Evolutionary conservation across 306 rosid genomes (phyloP), one percentile per base, ranked within the genome.

Genomic region (Cicer cuneatum): DNA sequence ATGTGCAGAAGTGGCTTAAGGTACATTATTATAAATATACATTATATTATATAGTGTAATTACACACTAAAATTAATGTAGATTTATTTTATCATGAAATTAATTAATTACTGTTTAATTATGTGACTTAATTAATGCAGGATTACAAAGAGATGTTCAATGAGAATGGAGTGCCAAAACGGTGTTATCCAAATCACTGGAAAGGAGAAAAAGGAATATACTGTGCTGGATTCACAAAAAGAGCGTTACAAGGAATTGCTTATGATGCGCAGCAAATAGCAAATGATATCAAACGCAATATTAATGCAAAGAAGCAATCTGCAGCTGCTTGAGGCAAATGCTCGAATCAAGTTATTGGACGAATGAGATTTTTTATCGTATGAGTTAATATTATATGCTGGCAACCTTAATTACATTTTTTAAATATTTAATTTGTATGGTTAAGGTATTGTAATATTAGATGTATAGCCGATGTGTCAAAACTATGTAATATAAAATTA

Each of bases 1-100:
- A 78, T 4, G 92, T 90, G 60, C 54, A 67, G 2, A 82, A 84
- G 0, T 90, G 93, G 96, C 93, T 88, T 2, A 70, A 88, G 96
- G 93, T 90, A 66, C 4, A 10, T 37, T 1, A 9, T 42, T n/a
- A 51, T 3, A 49, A 14, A 41, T 15, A 37, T 54, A 9, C 19
- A 18, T 9, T 1, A 3, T 6, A 5, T 10, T 24, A 19, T 56
- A 56, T 56, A 5, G 49, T 56, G 1, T 6, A 35, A 35, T 7
- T 7, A 19, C 3, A 59, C 35, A 59, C 42, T 3, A 19, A n/a
- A 5, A 24, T 24, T 24, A 24, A 40, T 18, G 2, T 33, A 6
- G 39, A 38, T 11, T 10, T 63, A 24, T 24, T 24, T 24, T 2
- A 24, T 24, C 29, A 24, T 2, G 0, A 43, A 8, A 6, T 7